Evolutionary conservation across 352 stramenopile species (phyloP).

Genomic region (Blastocystis sp.): DNA sequence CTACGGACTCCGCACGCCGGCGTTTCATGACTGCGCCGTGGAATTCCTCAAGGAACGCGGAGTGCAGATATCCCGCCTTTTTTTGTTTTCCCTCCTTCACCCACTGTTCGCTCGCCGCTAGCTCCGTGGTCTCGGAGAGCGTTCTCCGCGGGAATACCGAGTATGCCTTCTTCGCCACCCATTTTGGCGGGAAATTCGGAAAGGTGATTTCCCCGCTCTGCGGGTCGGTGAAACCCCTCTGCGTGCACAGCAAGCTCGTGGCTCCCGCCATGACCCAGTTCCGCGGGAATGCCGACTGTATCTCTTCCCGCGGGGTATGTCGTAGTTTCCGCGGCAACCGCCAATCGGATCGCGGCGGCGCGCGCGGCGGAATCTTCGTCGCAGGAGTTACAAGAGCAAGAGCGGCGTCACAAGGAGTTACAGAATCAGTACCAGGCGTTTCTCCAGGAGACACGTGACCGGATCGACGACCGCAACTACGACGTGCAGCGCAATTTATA

Average conservation of each 20-base stretch:
- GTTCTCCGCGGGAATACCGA: not conserved
- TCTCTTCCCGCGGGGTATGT: no score
- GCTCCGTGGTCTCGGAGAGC: not conserved
- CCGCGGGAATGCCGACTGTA: not conserved
- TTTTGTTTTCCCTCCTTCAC: no score
- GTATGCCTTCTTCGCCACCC: conserved; percentile 25
- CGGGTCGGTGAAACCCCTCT: not conserved
- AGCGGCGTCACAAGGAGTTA: not conserved
- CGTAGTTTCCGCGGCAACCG: not conserved
- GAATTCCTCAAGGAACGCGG: not conserved
- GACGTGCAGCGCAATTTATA: not conserved
- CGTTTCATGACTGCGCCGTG: not conserved
- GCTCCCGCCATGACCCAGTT: not conserved
- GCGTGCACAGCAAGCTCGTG: not conserved
- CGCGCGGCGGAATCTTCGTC: not conserved
- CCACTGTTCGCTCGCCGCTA: no score
- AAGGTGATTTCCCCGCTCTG: not conserved
- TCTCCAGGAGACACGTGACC: not conserved
- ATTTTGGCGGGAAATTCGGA: not conserved
- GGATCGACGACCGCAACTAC: not conserved
- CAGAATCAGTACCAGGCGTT: conserved; percentile 18
- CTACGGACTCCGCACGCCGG: not conserved
- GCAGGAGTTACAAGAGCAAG: not conserved
- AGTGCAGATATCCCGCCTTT: not conserved
- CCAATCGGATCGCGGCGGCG: not conserved